A percentile compares a stretch with the other conserved stretches of the same genome.
Evolutionary conservation across 2,329 filamentous ascomycete genomes (phyloP).

Genomic region (Zasmidium cellare): DNA sequence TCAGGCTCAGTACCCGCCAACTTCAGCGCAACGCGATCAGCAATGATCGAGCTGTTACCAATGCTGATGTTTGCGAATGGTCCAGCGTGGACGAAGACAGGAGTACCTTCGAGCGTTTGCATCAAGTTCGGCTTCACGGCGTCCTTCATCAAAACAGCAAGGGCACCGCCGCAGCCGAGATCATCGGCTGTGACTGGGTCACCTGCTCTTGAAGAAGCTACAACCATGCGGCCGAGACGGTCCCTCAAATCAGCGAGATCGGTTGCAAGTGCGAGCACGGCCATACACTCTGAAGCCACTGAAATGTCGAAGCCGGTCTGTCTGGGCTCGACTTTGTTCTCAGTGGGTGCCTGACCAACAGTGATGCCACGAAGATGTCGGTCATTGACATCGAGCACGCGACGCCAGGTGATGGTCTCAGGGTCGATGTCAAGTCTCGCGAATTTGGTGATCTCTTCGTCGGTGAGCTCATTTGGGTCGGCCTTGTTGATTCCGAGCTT

Average conservation of each 20-base stretch:
- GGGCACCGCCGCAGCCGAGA: constrained; percentile 84
- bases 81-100: constrained; percentile 94
- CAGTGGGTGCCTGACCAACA: constrained; percentile 82
- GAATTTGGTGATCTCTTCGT: constrained; percentile 84
- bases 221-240: constrained; percentile 91
- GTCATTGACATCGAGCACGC: constrained; percentile 96
- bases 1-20: constrained; percentile 91
- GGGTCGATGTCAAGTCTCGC: constrained; percentile 96
- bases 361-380: constrained; percentile 88
- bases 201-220: constrained; percentile 80
- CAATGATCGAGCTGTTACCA: constrained; percentile 90
- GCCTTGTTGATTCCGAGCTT: constrained; percentile 97
- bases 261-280: constrained; percentile 91
- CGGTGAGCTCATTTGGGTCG: constrained; percentile 83
- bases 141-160: constrained; percentile 95
- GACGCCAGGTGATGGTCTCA: constrained; percentile 94
- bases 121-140: constrained; percentile 99
- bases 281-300: constrained; percentile 97
- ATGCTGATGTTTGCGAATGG: constrained; percentile 99
- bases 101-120: constrained; percentile 96
- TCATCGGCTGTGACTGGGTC: constrained; percentile 96
- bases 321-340: constrained; percentile 77
- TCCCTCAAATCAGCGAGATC: constrained; percentile 86
- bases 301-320: constrained; percentile 97
- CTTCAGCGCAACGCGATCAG: constrained; percentile 94